phyloP scores from a whole-genome alignment of 345 rosid species.

The Eucalyptus pauciflora region DNA sequence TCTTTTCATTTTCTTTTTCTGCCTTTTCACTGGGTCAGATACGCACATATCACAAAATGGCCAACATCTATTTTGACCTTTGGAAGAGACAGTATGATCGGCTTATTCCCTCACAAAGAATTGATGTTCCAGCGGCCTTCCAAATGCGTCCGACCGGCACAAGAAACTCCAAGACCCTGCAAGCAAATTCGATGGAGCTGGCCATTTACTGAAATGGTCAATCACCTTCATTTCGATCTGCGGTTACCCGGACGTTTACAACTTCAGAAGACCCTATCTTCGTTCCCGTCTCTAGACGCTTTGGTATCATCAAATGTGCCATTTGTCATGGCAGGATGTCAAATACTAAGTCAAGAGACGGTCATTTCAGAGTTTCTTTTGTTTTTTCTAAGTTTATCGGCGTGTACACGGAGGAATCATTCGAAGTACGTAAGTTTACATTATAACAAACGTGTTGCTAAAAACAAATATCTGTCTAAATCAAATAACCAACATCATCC shows the following conservation, averaged over 20 bases:
- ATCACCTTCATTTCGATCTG: background rate
- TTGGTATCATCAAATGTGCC: background rate
- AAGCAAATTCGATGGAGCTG: background rate
- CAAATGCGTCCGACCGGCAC: background rate
- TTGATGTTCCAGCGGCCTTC: background rate
- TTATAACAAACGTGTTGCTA: background rate
- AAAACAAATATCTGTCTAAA: background rate
- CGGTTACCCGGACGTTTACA: background rate
- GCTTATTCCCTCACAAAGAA: background rate
- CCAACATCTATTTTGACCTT: background rate
- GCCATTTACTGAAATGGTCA: background rate
- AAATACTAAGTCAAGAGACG: background rate
- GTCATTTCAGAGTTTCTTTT: background rate
- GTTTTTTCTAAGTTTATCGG: background rate
- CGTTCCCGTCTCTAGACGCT: background rate
- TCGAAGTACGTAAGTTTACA: background rate
- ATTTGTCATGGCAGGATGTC: background rate
- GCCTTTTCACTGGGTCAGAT: background rate
- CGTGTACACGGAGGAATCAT: background rate
- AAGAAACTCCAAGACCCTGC: background rate
- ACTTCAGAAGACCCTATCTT: background rate
- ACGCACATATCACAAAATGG: background rate
- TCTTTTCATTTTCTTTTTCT: background rate
- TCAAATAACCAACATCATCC: background rate
- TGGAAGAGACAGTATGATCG: background rate